Evolutionary conservation across 306 rosid species (phyloP).

Genomic region (Coriaria nepalensis): DNA sequence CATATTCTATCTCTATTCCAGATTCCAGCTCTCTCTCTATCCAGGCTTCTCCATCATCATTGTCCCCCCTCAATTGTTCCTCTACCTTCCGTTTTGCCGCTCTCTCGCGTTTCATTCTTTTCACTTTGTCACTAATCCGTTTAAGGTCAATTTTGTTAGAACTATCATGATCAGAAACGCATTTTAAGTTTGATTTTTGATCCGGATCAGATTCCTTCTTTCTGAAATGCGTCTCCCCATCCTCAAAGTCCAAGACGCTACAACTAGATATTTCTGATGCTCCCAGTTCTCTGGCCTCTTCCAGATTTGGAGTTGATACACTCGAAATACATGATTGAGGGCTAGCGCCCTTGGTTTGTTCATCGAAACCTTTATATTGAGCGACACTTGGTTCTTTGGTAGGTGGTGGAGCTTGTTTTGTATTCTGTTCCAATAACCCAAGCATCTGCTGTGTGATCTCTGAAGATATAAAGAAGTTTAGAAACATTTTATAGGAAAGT

Average conservation of each 20-base stretch:
- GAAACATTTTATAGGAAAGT: neutral
- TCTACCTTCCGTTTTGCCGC: slow-evolving; percentile 11
- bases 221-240: slow-evolving; percentile 10
- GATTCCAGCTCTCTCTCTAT: slow-evolving; percentile 37
- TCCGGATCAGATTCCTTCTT: slow-evolving; percentile 11
- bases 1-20: slow-evolving; percentile 20
- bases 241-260: slow-evolving; percentile 20
- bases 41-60: slow-evolving; percentile 27
- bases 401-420: slow-evolving; percentile 14
- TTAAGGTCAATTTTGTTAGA: slow-evolving; percentile 12
- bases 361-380: slow-evolving; percentile 13
- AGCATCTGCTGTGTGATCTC: slow-evolving; percentile 32
- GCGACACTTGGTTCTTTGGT: slow-evolving; percentile 8
- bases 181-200: slow-evolving; percentile 12
- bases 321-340: slow-evolving; percentile 28
- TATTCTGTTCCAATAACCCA: slow-evolving; percentile 23
- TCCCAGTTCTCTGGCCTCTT: slow-evolving; percentile 8
- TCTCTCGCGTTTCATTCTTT: slow-evolving; percentile 21
- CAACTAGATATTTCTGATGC: slow-evolving; percentile 9
- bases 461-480: slow-evolving; percentile 13
- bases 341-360: slow-evolving; percentile 16
- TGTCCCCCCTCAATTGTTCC: slow-evolving; percentile 12
- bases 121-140: slow-evolving; percentile 28
- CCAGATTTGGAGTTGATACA: slow-evolving; percentile 12
- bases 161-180: slow-evolving; percentile 5